phyloP scores from a whole-genome alignment of 345 rosid species.

The Syzygium aromaticum region DNA sequence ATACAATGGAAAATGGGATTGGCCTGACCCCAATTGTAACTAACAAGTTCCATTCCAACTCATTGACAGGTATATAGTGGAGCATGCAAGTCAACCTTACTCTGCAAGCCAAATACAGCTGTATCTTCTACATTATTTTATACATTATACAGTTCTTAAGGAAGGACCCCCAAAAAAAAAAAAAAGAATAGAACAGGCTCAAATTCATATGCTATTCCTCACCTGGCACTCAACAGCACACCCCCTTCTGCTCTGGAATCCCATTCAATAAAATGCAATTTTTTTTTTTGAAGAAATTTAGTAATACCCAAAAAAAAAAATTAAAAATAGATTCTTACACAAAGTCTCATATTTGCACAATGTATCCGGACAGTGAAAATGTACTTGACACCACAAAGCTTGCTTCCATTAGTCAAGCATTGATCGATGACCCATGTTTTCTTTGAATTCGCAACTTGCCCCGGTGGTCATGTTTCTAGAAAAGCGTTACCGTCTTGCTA shows the following conservation, averaged over 20 bases:
- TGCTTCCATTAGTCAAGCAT: background rate
- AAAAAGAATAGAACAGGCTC: constrained; percentile 3
- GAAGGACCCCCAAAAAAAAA: background rate
- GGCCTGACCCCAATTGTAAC: background rate
- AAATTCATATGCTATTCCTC: constrained; percentile 9
- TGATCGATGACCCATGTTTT: background rate
- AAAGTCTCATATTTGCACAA: background rate
- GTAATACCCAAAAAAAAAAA: background rate
- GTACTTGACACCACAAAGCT: background rate
- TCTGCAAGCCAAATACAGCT: constrained; percentile 42
- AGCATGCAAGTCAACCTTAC: constrained; percentile 16
- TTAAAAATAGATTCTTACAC: background rate
- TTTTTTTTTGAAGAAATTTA: background rate
- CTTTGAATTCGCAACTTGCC: background rate
- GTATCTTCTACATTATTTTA: constrained; percentile 8
- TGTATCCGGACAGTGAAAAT: background rate
- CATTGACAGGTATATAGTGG: constrained; percentile 19
- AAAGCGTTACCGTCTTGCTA: background rate
- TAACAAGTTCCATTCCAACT: constrained; percentile 20
- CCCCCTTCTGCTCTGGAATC: constrained; percentile 11
- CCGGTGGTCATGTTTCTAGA: background rate
- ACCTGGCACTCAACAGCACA: constrained; percentile 31
- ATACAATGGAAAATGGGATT: background rate
- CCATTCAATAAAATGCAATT: background rate
- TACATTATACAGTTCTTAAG: background rate